Base-by-base conservation (phyloP, 2,329 filamentous ascomycete genomes). In the Ceratocystis ficicola region DNA sequence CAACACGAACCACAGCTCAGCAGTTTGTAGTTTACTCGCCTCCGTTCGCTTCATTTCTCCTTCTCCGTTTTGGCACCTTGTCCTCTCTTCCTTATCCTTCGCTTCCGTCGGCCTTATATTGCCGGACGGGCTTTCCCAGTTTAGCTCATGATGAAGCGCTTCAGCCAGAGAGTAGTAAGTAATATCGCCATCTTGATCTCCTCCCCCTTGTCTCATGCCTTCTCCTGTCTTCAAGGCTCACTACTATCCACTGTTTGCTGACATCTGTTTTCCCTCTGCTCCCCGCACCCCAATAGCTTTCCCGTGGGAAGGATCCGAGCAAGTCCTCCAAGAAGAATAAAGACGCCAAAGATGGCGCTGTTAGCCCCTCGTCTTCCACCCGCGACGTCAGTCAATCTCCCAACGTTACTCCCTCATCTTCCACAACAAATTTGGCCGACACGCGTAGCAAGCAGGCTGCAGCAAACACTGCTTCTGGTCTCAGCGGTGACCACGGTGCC, bases 81-180 rank as follows among this genome's bases (percentile, higher is more conserved):
- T 60, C 41, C 30, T 48, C 28, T 44, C 44, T 65, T 25, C 48
- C 32, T 66, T 41, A 25, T 46, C 64, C 41, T 66, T 57, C 55
- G 57, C 20, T 62, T 67, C 66, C 66, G 63, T 65, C 66, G 62
- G 66, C 66, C 55, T 41, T 55, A 66, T 57, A 46, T 64, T 62
- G 63, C 66, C 69, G 67, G 66, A 67, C 66, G 63, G 66, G 66
- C 63, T 46, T 59, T 62, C 63, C 72, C 72, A 66, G 63, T 67
- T 62, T 67, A 67, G 70, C 77, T 77, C 77, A 88, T 83, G 78
- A 96, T 97, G 93, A 96, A 96, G 81, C 89, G 90, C 76, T 95
- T 97, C 78, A 89, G 91, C 79, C 90, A 95, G 82, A 90, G 89
- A 88, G 91, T 96, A 82, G 91, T 96, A 85, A 83, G 89, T 85